phyloP scores from a whole-genome alignment of 371 early-diverging fungal species.

The Chytridium lagenaria region DNA sequence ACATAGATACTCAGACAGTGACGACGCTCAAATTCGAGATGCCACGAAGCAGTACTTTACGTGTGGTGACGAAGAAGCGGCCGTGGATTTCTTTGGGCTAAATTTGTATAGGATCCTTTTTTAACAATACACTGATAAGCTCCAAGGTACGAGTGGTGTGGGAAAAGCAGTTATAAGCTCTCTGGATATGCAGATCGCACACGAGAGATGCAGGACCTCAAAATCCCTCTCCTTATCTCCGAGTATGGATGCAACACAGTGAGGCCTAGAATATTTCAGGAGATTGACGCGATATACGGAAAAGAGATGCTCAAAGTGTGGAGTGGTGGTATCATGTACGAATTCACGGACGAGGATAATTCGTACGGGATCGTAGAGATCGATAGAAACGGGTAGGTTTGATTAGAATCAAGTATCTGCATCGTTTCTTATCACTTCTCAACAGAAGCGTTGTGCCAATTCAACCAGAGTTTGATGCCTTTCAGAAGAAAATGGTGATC shows the following conservation, averaged over 20 bases:
- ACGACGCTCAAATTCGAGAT: slow-evolving; percentile 20
- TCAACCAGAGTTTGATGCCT: neutral
- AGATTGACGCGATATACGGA: slow-evolving; percentile 31
- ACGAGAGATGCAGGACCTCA: slow-evolving; percentile 9
- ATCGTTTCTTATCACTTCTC: no score
- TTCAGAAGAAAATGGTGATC: neutral
- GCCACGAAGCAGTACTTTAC: slow-evolving; percentile 8
- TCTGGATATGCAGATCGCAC: slow-evolving; percentile 31
- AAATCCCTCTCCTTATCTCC: slow-evolving; percentile 21
- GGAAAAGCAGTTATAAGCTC: slow-evolving; percentile 11
- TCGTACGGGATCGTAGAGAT: slow-evolving; percentile 29
- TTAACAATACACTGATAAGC: neutral
- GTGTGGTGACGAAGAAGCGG: slow-evolving; percentile 26
- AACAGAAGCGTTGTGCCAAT: neutral
- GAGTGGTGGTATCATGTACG: slow-evolving; percentile 32
- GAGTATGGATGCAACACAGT: slow-evolving; percentile 38
- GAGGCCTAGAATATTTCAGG: slow-evolving; percentile 26
- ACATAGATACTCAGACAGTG: slow-evolving; percentile 17
- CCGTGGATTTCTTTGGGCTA: slow-evolving; percentile 29
- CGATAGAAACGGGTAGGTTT: neutral
- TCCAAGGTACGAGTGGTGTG: slow-evolving; percentile 31
- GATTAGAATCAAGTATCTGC: no score
- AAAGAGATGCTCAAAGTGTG: slow-evolving; percentile 25
- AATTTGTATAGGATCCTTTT: slow-evolving; percentile 16
- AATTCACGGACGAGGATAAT: slow-evolving; percentile 30